Evolutionary conservation across 306 rosid species (phyloP).

Genomic region (Cajanus cajan): DNA sequence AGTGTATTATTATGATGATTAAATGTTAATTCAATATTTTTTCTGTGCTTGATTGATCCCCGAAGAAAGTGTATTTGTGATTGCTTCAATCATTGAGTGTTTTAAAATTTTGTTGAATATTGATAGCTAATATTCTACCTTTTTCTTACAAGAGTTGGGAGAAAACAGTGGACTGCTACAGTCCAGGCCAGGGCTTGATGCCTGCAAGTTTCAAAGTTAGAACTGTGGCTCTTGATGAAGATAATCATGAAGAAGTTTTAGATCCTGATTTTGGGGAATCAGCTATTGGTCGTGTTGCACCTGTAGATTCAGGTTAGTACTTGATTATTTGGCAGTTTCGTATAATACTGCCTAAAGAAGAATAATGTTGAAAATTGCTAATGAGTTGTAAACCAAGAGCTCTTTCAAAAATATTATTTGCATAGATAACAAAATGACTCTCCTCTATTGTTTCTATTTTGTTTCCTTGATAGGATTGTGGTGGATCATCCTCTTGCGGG

Average conservation of each 20-base stretch:
- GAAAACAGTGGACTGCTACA: conserved; percentile 89
- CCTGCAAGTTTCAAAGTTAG: conserved; percentile 94
- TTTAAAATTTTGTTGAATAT: neutral
- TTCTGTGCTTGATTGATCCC: neutral
- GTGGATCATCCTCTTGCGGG: conserved; percentile 97
- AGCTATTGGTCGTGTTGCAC: conserved; percentile 99
- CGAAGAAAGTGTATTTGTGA: neutral
- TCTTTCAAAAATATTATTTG: neutral
- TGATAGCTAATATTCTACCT: conserved; percentile 2
- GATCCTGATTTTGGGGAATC: conserved; percentile 98
- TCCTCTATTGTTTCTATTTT: neutral
- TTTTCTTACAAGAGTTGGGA: conserved; percentile 77
- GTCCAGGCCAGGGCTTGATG: conserved; percentile 97
- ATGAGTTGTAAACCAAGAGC: neutral
- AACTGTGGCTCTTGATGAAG: conserved; percentile 65
- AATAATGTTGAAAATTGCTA: neutral
- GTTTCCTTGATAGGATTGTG: conserved; percentile 68
- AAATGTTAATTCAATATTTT: neutral
- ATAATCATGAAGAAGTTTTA: conserved; percentile 67
- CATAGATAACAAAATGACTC: conserved; percentile 10
- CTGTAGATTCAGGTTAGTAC: conserved; percentile 88
- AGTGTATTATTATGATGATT: conserved; percentile 11
- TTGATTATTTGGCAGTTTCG: neutral
- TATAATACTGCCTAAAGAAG: neutral
- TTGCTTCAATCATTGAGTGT: neutral